phyloP scores from a whole-genome alignment of 176 grass and related monocot genomes.

The Phyllostachys edulis region DNA sequence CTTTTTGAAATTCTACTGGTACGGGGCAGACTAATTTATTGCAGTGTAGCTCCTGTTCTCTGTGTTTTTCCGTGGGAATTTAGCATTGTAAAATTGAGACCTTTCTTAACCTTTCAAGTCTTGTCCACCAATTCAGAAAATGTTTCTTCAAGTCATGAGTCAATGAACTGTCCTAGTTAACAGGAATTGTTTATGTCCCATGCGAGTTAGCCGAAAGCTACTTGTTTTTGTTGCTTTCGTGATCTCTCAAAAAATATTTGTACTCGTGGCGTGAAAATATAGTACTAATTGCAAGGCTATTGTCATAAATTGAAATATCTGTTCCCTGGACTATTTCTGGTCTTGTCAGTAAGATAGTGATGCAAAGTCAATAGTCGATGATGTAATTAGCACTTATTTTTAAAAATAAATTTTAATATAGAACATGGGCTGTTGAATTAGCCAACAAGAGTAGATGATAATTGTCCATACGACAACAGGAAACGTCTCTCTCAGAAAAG shows the following conservation, averaged over 20 bases:
- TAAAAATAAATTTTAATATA: background rate
- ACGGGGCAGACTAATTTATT: conserved; percentile 26
- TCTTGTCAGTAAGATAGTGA: conserved; percentile 5
- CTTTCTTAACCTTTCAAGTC: conserved; percentile 21
- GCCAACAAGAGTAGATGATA: background rate
- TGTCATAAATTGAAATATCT: conserved; percentile 10
- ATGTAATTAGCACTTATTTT: background rate
- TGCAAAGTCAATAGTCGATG: conserved; percentile 10
- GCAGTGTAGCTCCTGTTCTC: conserved; percentile 6
- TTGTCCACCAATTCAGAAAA: conserved; percentile 28
- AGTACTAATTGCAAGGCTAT: background rate
- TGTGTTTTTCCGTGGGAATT: conserved; percentile 47
- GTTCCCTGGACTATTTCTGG: background rate
- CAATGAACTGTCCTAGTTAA: conserved; percentile 25
- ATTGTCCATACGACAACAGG: background rate
- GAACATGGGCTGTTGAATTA: background rate
- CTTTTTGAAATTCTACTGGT: conserved; percentile 29
- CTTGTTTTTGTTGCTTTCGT: background rate
- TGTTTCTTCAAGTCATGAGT: background rate
- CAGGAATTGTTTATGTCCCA: conserved; percentile 7
- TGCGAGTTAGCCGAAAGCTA: background rate
- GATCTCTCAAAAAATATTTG: background rate
- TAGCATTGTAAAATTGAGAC: background rate
- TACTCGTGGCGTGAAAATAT: background rate
- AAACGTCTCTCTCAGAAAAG: conserved; percentile 6